These are phyloP conservation scores for Murraya paniculata DNA, from an alignment of 345 rosid genomes.

Conservation along the genomic window DNA sequence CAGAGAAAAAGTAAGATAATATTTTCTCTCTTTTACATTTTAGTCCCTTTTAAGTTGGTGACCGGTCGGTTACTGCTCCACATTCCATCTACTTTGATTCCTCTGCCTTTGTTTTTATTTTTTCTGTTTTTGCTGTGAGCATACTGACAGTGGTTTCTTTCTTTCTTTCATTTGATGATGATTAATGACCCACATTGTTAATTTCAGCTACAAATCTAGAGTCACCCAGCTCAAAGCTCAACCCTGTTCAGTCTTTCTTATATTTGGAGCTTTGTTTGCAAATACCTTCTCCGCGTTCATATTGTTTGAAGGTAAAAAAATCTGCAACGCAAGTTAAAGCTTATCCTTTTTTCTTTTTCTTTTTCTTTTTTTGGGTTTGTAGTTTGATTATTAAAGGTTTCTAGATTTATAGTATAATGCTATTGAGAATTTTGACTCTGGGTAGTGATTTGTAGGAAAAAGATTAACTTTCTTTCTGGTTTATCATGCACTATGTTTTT, in stretches of 20 bases:
- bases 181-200: conserved; percentile 22
- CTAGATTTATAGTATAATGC: conserved; percentile 3
- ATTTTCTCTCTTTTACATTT: conserved; percentile 14
- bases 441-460: not conserved
- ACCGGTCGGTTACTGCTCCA: conserved; percentile 19
- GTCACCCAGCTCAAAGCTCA: not conserved
- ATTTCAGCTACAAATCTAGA: conserved; percentile 29
- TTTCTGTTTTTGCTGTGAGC: conserved; percentile 25
- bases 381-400: not conserved
- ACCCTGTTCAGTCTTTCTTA: conserved; percentile 11
- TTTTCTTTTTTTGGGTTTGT: not conserved
- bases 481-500: not conserved
- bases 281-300: conserved; percentile 25
- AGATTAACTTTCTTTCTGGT: not conserved
- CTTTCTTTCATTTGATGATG: conserved; percentile 18
- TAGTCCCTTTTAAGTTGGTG: conserved; percentile 24
- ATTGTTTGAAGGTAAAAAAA: conserved; percentile 29
- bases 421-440: conserved; percentile 1
- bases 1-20: not conserved
- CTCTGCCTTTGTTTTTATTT: conserved; percentile 10
- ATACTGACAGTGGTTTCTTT: conserved; percentile 13
- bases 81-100: conserved; percentile 35
- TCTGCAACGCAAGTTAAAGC: conserved; percentile 15
- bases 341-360: conserved; percentile 5
- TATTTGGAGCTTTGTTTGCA: conserved; percentile 25